These are phyloP conservation scores for Fomitopsis betulina DNA, from an alignment of 1,284 basidiomycete genomes.

Conservation along the genomic window DNA sequence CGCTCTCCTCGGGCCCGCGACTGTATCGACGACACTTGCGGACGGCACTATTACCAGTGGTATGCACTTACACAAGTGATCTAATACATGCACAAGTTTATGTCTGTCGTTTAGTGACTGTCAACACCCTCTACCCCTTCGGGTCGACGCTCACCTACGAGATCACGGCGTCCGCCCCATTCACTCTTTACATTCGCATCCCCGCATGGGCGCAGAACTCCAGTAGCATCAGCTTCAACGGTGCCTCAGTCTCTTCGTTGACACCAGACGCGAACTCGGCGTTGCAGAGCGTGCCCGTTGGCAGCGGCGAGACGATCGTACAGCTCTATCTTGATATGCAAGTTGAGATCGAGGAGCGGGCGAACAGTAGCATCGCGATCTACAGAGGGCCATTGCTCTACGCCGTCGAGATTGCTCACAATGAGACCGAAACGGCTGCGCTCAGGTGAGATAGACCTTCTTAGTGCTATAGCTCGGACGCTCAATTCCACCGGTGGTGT, in stretches of 20 bases:
- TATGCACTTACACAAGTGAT: neutral
- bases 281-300: conserved; percentile 44
- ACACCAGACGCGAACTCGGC: conserved; percentile 38
- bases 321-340: neutral
- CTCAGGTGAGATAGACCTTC: neutral
- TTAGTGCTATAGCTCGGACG: neutral
- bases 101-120: conserved; percentile 35
- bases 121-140: conserved; percentile 57
- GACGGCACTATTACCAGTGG: conserved; percentile 26
- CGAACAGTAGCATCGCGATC: conserved; percentile 48
- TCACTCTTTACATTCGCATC: conserved; percentile 52
- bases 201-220: conserved; percentile 46
- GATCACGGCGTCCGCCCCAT: conserved; percentile 41
- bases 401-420: conserved; percentile 23
- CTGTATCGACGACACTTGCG: conserved; percentile 39
- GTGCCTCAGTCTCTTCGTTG: conserved; percentile 40
- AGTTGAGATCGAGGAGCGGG: conserved; percentile 35
- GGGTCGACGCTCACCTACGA: conserved; percentile 47
- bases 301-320: conserved; percentile 21
- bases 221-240: conserved; percentile 38
- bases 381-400: conserved; percentile 55
- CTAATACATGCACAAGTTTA: conserved; percentile 28
- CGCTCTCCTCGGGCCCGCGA: conserved; percentile 53
- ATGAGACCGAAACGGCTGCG: neutral
- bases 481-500: neutral